Evolutionary conservation across 306 rosid genomes (phyloP), one percentile per base, ranked within the genome.

Genomic region (Acacia melanoxylon): DNA sequence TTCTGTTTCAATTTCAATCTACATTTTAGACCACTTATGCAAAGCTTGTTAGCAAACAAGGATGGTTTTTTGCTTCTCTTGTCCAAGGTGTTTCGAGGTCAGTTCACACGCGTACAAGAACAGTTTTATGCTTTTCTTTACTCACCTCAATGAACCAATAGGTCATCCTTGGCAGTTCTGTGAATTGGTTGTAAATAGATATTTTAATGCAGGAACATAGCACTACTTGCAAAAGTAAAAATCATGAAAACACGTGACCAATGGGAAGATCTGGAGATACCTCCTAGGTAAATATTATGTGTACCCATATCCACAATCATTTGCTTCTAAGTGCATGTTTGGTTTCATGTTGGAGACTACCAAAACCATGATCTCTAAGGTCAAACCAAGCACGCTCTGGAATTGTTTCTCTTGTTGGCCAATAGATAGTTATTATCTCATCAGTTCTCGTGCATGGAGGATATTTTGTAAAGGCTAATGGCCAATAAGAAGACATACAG

Each of bases 1-100:
- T 66, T 65, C 24, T 70, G 58, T 45, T 81, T 71, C 58, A 72
- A 63, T 44, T 80, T 62, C 56, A 76, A 82, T 71, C 37, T 61
- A 33, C 49, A 58, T 85, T 83, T 58, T 89, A 95, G 99, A 84
- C 88, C 84, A 92, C 95, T 62, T 95, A 95, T 86, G 95, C 93
- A 25, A 95, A 87, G 92, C 90, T 95, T 68, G 97, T 88, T 73
- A 86, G 91, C 83, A 85, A 89, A 40, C 97, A 93, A 90, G 97
- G 97, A 87, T 95, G 98, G 99, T 93, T 95, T 89, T 77, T 76
- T 65, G 89, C 98, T 83, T 78, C 91, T 58, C 85, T 90, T 49
- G 78, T 82, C 83, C 97, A 93, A 68, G 91, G 90, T 81, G 77
- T 89, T 78, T 49, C 94, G 68, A 81, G 86, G 99, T 93, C 75